A percentile compares a stretch with the other conserved stretches of the same genome.
These are phyloP conservation scores for Coemansia nantahalensis DNA, from an alignment of 192 early-diverging fungal species.

Conservation along the genomic window DNA sequence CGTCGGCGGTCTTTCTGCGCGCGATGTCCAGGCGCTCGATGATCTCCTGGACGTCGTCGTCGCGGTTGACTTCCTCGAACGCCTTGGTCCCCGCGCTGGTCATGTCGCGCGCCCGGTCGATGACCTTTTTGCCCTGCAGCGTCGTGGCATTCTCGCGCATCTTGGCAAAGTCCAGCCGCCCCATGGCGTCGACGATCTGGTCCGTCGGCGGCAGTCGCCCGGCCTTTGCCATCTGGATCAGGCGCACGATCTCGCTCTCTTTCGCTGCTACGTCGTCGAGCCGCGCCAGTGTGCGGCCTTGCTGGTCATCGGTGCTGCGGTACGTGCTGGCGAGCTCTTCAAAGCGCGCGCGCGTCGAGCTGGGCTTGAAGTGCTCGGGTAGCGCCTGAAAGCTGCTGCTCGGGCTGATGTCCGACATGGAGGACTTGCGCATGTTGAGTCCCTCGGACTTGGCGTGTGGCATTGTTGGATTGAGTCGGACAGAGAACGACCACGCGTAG, in stretches of 20 bases:
- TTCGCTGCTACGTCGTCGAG: slow-evolving; percentile 22
- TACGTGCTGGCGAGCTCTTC: slow-evolving; percentile 49
- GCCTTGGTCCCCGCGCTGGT: slow-evolving; percentile 21
- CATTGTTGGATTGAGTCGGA: not conserved
- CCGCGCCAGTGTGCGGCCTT: slow-evolving; percentile 16
- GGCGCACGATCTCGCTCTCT: slow-evolving; percentile 17
- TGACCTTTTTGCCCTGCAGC: slow-evolving; percentile 39
- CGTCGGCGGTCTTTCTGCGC: slow-evolving; percentile 33
- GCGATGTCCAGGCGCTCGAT: slow-evolving; percentile 21
- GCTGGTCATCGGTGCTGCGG: slow-evolving; percentile 24
- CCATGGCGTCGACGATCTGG: slow-evolving; percentile 15
- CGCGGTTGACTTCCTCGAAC: slow-evolving; percentile 44
- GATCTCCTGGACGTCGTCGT: slow-evolving; percentile 29
- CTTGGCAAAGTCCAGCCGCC: slow-evolving; percentile 27
- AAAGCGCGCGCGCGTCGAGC: slow-evolving; percentile 43
- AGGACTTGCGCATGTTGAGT: slow-evolving; percentile 20
- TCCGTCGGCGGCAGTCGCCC: slow-evolving; percentile 32
- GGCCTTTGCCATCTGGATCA: slow-evolving; percentile 27
- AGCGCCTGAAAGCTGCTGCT: slow-evolving; percentile 26
- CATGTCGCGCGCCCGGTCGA: slow-evolving; percentile 30
- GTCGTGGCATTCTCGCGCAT: slow-evolving; percentile 41
- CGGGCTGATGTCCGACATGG: slow-evolving; percentile 29
- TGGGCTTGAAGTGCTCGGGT: slow-evolving; percentile 31
- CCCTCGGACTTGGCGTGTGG: slow-evolving; percentile 1
- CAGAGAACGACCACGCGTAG: too few species aligned